These are phyloP conservation scores for Candida odintsovae DNA, from an alignment of 805 yeast genomes.

Conservation along the genomic window DNA sequence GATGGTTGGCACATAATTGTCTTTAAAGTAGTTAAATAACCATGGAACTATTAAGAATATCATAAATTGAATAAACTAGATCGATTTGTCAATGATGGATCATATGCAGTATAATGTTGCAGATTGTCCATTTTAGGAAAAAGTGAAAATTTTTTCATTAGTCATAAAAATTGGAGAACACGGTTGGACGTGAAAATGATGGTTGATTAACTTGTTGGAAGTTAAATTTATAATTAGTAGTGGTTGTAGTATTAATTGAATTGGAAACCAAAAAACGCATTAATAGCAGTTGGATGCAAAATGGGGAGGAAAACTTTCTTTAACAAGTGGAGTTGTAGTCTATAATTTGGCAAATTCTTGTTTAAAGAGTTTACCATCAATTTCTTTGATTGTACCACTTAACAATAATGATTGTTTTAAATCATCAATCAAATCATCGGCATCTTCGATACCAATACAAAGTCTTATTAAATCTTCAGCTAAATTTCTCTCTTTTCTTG, in stretches of 20 bases:
- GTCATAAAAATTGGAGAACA: background rate
- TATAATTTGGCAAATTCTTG: conserved; percentile 17
- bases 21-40: background rate
- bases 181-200: background rate
- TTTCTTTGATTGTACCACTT: conserved; percentile 49
- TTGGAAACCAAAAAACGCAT: background rate
- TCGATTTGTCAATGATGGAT: background rate
- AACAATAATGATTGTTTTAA: conserved; percentile 61
- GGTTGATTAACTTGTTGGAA: background rate
- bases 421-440: conserved; percentile 77
- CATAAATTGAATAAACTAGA: background rate
- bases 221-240: background rate
- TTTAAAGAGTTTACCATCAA: conserved; percentile 23
- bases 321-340: background rate
- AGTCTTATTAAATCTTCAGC: conserved; percentile 90
- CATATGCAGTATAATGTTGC: background rate
- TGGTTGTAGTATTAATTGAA: background rate
- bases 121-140: background rate
- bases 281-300: background rate
- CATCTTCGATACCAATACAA: conserved; percentile 87
- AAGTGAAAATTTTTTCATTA: background rate
- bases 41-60: background rate
- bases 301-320: background rate
- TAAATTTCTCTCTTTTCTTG: conserved; percentile 80
- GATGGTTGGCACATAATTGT: background rate